Evolutionary conservation across 140 eudicot species (phyloP).

Genomic region (Oenanthe javanica): DNA sequence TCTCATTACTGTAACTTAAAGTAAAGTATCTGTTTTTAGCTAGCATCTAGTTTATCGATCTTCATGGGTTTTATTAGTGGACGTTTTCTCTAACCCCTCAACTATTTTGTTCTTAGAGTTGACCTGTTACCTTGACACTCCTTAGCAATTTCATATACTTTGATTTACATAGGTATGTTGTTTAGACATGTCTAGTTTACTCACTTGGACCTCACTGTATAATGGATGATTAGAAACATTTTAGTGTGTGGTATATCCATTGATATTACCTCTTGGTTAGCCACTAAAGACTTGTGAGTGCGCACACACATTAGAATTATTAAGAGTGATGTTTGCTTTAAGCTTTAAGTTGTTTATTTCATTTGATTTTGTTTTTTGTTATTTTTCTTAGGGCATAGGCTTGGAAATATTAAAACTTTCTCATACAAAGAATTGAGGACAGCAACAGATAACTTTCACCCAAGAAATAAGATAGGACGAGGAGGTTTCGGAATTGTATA

Average conservation of each 20-base stretch:
- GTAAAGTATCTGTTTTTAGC: neutral
- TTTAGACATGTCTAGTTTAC: neutral
- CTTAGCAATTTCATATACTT: neutral
- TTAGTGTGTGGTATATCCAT: neutral
- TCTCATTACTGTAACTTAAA: neutral
- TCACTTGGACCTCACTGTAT: neutral
- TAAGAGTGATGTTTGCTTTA: neutral
- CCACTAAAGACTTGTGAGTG: too few relatives aligned
- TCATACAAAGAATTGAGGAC: neutral
- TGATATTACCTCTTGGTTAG: too few relatives aligned
- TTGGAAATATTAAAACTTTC: neutral
- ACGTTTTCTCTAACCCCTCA: neutral
- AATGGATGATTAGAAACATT: neutral
- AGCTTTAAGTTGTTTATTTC: neutral
- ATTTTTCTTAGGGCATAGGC: neutral
- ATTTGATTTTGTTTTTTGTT: neutral
- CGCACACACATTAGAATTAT: too few relatives aligned
- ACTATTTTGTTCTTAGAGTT: neutral
- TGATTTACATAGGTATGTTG: neutral
- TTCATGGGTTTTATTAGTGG: neutral
- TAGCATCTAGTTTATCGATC: neutral
- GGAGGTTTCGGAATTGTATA: conserved; percentile 1
- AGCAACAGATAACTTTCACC: conserved; percentile 1
- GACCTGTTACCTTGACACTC: neutral
- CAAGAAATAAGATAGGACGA: conserved; percentile 2